Evolutionary conservation across 805 yeast genomes (phyloP).

Genomic region (Phaffomyces antillensis): DNA sequence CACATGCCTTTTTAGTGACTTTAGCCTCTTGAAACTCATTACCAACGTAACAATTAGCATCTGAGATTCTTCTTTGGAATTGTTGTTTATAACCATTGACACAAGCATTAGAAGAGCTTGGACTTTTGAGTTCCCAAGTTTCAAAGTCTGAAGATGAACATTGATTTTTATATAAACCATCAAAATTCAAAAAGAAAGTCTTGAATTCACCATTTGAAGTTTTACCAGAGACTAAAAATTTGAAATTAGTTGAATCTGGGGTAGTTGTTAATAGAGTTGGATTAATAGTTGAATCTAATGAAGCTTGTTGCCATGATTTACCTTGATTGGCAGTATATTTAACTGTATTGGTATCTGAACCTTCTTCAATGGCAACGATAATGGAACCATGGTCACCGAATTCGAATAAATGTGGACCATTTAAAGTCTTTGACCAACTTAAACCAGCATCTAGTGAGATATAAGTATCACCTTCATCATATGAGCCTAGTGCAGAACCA

Average conservation of each 20-base stretch:
- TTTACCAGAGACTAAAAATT: constrained; percentile 46
- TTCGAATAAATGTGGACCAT: constrained; percentile 45
- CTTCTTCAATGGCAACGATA: constrained; percentile 50
- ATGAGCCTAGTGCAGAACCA: constrained; percentile 20
- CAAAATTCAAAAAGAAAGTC: constrained; percentile 42
- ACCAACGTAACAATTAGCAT: constrained; percentile 49
- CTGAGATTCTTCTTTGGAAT: constrained; percentile 55
- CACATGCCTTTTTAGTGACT: constrained; percentile 47
- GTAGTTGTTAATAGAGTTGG: constrained; percentile 47
- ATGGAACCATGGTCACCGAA: constrained; percentile 79
- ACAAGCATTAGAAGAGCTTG: constrained; percentile 35
- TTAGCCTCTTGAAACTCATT: constrained; percentile 29
- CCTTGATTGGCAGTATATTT: constrained; percentile 72
- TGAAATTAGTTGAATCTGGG: constrained; percentile 62
- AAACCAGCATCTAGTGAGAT: constrained; percentile 72
- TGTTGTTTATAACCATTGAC: constrained; percentile 62
- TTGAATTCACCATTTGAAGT: constrained; percentile 15
- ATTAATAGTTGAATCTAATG: constrained; percentile 36
- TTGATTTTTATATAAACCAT: constrained; percentile 41
- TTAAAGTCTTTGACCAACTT: constrained; percentile 55
- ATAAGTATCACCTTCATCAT: constrained; percentile 40
- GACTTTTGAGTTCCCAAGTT: constrained; percentile 46
- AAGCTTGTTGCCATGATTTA: constrained; percentile 45
- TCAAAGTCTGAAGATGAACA: constrained; percentile 51
- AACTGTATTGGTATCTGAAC: constrained; percentile 28